Percentiles rank a stretch among this genome's conserved stretches.
phyloP scores from a whole-genome alignment of 805 yeast genomes.

The Lachancea kluyveri region DNA sequence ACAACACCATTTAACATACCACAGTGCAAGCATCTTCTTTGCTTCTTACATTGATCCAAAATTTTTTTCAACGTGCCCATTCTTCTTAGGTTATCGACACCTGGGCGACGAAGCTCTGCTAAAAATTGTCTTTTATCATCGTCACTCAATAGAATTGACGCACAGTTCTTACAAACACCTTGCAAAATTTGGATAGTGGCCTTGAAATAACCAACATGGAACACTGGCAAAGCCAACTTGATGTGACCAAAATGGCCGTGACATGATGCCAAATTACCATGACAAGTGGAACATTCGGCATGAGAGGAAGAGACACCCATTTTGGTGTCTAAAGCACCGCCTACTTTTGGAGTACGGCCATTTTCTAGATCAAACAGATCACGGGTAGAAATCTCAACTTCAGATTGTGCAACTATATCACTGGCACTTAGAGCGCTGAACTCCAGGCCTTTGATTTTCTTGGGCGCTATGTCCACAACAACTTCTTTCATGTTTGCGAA shows the following conservation, averaged over 20 bases:
- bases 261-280: constrained; percentile 85
- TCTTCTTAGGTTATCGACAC: constrained; percentile 82
- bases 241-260: constrained; percentile 99
- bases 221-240: constrained; percentile 88
- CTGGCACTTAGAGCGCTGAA: constrained; percentile 90
- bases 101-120: constrained; percentile 79
- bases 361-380: constrained; percentile 88
- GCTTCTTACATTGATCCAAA: constrained; percentile 91
- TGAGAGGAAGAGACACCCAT: constrained; percentile 93
- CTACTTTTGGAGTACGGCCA: constrained; percentile 72
- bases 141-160: constrained; percentile 69
- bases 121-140: constrained; percentile 60
- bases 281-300: constrained; percentile 86
- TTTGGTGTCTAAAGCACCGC: constrained; percentile 84
- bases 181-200: constrained; percentile 83
- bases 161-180: constrained; percentile 86
- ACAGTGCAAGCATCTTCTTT: constrained; percentile 83
- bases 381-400: constrained; percentile 86
- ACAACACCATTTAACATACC: constrained; percentile 93
- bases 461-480: constrained; percentile 72
- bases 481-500: constrained; percentile 33
- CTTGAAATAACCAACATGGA: constrained; percentile 96
- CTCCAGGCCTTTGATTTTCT: constrained; percentile 82
- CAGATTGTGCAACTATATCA: constrained; percentile 89
- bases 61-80: constrained; percentile 82